A percentile compares a stretch with the other conserved stretches of the same genome.
Conservation (phyloP, 495 filamentous ascomycete genomes). For the Terfezia boudieri region DNA sequence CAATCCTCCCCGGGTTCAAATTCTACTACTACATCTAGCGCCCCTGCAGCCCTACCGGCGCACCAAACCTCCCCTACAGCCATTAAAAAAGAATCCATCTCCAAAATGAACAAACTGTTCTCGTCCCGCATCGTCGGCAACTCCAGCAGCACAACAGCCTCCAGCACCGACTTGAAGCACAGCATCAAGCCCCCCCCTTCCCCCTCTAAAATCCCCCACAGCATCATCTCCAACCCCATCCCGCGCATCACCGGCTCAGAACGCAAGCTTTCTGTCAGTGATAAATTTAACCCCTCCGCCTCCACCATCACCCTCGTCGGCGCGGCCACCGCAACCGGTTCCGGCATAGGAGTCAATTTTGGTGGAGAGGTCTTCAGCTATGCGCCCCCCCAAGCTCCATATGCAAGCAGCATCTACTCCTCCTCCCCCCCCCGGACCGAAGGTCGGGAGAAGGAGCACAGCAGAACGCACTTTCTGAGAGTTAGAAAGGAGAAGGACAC, state of each 20-base stretch:
- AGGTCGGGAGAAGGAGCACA: constrained; percentile 7
- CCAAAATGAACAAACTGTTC: constrained; percentile 17
- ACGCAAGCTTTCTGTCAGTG: constrained; percentile 10
- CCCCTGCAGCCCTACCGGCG: constrained; percentile 17
- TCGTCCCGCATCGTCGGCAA: constrained; percentile 13
- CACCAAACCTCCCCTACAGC: constrained; percentile 3
- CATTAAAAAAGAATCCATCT: constrained; percentile 13
- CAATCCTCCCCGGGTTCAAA: background rate
- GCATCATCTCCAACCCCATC: constrained; percentile 7
- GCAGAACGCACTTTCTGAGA: constrained; percentile 66
- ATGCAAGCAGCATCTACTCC: background rate
- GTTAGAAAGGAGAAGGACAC: constrained; percentile 78
- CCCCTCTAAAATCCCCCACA: constrained; percentile 10
- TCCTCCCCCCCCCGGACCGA: constrained; percentile 4
- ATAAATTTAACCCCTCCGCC: background rate
- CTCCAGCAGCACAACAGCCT: background rate
- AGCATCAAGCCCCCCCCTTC: constrained; percentile 5
- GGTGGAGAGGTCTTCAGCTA: constrained; percentile 1
- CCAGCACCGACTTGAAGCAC: constrained; percentile 12
- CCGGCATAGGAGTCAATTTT: background rate
- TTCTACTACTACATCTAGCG: constrained; percentile 1
- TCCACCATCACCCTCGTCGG: constrained; percentile 8
- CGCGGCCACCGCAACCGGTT: constrained; percentile 1
- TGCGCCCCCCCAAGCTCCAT: constrained; percentile 2
- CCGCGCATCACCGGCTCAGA: constrained; percentile 7